phyloP scores from a whole-genome alignment of 1,284 basidiomycete genomes.

The Stereum hirsutum region DNA sequence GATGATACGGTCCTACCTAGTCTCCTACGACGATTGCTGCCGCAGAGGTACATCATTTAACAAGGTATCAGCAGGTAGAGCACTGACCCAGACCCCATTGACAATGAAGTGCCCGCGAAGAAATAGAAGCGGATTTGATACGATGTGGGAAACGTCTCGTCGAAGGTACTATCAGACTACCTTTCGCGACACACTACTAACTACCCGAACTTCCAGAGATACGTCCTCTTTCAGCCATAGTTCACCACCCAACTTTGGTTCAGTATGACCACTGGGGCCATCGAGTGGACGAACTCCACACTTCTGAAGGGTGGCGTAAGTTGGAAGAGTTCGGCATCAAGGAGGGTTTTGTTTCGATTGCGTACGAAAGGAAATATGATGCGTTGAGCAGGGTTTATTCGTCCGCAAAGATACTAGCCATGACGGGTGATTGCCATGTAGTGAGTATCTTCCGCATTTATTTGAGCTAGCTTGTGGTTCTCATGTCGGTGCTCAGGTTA shows the following conservation, averaged over 20 bases:
- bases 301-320: constrained; percentile 35
- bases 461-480: not conserved
- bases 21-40: constrained; percentile 46
- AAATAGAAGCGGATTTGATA: constrained; percentile 43
- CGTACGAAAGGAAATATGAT: constrained; percentile 49
- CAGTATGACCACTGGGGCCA: constrained; percentile 68
- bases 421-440: constrained; percentile 52
- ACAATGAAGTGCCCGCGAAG: constrained; percentile 24
- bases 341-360: constrained; percentile 61
- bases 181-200: not conserved
- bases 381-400: constrained; percentile 51
- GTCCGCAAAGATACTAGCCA: constrained; percentile 56
- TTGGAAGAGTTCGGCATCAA: constrained; percentile 60
- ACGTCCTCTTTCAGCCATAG: constrained; percentile 33
- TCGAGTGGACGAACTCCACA: constrained; percentile 54
- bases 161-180: not conserved
- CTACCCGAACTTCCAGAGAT: constrained; percentile 27
- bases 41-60: constrained; percentile 24
- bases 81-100: too few relatives aligned
- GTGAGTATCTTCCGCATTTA: constrained; percentile 25
- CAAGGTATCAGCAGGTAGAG: not conserved
- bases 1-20: constrained; percentile 49
- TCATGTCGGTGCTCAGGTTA: constrained; percentile 28
- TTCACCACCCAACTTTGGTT: constrained; percentile 38
- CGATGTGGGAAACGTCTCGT: constrained; percentile 43